Percentiles rank a stretch among this genome's conserved stretches.
Conservation (phyloP, 768 basidiomycete species). For the Pseudohyphozyma bogoriensis region DNA sequence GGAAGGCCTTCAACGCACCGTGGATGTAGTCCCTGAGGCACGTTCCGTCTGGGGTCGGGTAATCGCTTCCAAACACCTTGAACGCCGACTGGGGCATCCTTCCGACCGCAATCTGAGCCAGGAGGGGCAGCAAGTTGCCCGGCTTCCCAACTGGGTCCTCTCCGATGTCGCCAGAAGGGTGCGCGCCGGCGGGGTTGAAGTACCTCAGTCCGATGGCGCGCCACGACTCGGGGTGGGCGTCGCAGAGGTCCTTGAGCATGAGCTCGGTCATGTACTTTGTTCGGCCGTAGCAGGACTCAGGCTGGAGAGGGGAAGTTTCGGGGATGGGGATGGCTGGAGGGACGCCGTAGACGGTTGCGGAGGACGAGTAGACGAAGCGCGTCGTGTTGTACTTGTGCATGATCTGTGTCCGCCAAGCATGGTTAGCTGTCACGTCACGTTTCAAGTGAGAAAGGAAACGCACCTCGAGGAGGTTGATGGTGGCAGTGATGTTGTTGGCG, state of each 20-base stretch:
- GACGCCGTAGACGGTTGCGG: constrained; percentile 94
- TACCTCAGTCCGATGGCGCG: constrained; percentile 79
- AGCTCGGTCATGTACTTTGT: constrained; percentile 94
- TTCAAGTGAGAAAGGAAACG: constrained; percentile 19
- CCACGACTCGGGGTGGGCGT: constrained; percentile 67
- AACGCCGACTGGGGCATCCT: constrained; percentile 57
- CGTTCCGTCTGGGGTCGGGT: constrained; percentile 90
- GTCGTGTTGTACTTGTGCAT: constrained; percentile 77
- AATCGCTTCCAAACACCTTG: constrained; percentile 93
- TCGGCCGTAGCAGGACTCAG: constrained; percentile 87
- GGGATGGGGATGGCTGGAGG: constrained; percentile 88
- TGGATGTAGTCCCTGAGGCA: constrained; percentile 95
- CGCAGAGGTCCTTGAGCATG: constrained; percentile 77
- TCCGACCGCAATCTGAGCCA: constrained; percentile 90
- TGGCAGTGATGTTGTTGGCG: constrained; percentile 82
- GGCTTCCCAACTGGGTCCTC: constrained; percentile 95
- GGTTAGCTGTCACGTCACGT: background rate
- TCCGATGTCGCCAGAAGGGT: constrained; percentile 86
- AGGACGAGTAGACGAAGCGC: constrained; percentile 91
- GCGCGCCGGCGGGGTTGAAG: constrained; percentile 99
- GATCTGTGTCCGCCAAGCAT: constrained; percentile 44
- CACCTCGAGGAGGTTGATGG: constrained; percentile 59
- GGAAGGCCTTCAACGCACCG: constrained; percentile 9
- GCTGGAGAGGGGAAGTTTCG: constrained; percentile 73
- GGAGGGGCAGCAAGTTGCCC: constrained; percentile 82